A percentile compares a stretch with the other conserved stretches of the same genome.
These are phyloP conservation scores for Fusarium fracticaudum DNA, from an alignment of 2,329 filamentous ascomycete genomes.

Conservation along the genomic window DNA sequence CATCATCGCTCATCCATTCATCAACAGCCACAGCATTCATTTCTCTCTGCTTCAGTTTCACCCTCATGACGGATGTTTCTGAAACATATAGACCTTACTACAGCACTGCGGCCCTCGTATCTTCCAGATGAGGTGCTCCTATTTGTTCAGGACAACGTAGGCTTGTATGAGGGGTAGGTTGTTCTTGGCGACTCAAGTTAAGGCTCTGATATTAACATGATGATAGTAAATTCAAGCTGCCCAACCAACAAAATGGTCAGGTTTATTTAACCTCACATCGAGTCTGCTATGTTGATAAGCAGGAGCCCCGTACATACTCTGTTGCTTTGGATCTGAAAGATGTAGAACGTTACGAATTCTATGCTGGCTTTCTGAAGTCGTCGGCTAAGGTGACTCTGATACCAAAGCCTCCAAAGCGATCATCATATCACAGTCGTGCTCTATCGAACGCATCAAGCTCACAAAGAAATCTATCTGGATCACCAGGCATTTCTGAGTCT, in stretches of 20 bases:
- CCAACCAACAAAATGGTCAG: conserved; percentile 93
- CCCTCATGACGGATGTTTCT: conserved; percentile 87
- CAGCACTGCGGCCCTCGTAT: conserved; percentile 91
- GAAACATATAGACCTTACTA: conserved; percentile 94
- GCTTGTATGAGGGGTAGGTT: conserved; percentile 93
- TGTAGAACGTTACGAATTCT: conserved; percentile 90
- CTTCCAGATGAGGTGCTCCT: conserved; percentile 93
- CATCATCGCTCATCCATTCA: conserved; percentile 30
- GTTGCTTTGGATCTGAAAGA: conserved; percentile 89
- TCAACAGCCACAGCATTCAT: background rate
- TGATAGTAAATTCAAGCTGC: conserved; percentile 89
- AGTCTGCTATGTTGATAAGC: conserved; percentile 92
- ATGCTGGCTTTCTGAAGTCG: conserved; percentile 93
- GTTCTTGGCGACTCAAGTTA: background rate
- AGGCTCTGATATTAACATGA: conserved; percentile 21
- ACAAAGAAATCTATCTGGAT: conserved; percentile 57
- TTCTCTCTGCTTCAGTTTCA: conserved; percentile 38
- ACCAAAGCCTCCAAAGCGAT: conserved; percentile 79
- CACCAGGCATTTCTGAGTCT: conserved; percentile 57
- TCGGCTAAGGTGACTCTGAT: conserved; percentile 92
- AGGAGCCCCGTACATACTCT: conserved; percentile 85
- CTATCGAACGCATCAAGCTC: conserved; percentile 57
- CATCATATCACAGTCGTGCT: conserved; percentile 65
- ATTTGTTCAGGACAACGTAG: conserved; percentile 97
- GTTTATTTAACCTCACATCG: conserved; percentile 96